These are phyloP conservation scores for Lasiosphaeriaceae sp. DNA, from an alignment of 495 filamentous ascomycete species.

Conservation along the genomic window DNA sequence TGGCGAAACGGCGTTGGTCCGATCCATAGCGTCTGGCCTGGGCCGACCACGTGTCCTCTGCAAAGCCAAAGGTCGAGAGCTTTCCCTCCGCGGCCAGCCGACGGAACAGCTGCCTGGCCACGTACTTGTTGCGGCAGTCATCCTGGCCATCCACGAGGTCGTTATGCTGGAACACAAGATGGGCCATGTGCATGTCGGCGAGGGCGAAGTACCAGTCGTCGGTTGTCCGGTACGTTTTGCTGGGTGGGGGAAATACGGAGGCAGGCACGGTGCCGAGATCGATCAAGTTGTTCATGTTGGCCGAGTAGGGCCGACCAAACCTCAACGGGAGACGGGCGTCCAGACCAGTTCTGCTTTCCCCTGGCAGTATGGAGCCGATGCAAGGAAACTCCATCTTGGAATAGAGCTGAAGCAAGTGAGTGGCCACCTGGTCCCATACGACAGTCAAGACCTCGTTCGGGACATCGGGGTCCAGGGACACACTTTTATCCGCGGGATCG, in stretches of 20 bases:
- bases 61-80: constrained; percentile 24
- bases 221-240: constrained; percentile 22
- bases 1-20: background rate
- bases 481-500: too few relatives aligned
- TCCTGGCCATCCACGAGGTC: constrained; percentile 28
- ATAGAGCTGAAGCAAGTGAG: too few relatives aligned
- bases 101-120: constrained; percentile 32
- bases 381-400: too few relatives aligned
- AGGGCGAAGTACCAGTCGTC: constrained; percentile 39
- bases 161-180: constrained; percentile 40
- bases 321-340: too few relatives aligned
- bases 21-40: constrained; percentile 1
- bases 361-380: too few relatives aligned
- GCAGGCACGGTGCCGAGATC: constrained; percentile 21
- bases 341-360: too few relatives aligned
- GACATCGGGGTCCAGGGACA: too few relatives aligned
- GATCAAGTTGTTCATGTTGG: constrained; percentile 27
- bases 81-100: constrained; percentile 27
- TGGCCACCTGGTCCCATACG: too few relatives aligned
- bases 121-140: constrained; percentile 32
- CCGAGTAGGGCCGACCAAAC: constrained; percentile 19
- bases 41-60: constrained; percentile 27
- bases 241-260: constrained; percentile 27
- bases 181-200: constrained; percentile 35
- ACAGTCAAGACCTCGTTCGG: too few relatives aligned